phyloP scores from a whole-genome alignment of 192 early-diverging fungal genomes.

The Lunasporangiospora selenospora region DNA sequence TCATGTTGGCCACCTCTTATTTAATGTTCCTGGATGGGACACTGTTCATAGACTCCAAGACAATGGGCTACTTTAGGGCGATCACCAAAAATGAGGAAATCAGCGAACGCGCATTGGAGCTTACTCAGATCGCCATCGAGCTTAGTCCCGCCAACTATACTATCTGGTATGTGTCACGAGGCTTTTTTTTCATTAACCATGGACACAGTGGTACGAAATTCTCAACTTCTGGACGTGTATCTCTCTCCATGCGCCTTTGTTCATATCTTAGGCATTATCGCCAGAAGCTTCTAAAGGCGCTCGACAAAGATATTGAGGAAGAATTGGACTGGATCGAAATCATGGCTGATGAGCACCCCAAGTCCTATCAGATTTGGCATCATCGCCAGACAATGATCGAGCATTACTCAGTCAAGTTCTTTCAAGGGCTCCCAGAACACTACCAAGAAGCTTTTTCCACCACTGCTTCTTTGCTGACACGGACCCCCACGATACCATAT shows the following conservation, averaged over 20 bases:
- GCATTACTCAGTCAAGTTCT: conserved; percentile 2
- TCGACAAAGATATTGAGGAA: conserved; percentile 64
- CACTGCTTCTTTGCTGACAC: neutral
- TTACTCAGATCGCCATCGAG: conserved; percentile 83
- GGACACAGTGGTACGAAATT: neutral
- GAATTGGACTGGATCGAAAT: conserved; percentile 84
- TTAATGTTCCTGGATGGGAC: neutral
- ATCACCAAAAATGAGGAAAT: conserved; percentile 73
- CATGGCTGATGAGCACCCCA: conserved; percentile 78
- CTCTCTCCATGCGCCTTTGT: neutral
- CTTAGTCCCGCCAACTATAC: conserved; percentile 95
- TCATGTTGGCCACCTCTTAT: neutral
- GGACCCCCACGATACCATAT: conserved; percentile 16
- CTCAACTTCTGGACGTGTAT: neutral
- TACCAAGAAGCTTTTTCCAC: conserved; percentile 19
- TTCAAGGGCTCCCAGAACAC: conserved; percentile 27
- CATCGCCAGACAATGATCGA: conserved; percentile 81
- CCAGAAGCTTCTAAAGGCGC: conserved; percentile 74
- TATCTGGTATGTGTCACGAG: conserved; percentile 70
- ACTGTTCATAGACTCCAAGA: conserved; percentile 67
- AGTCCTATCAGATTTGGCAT: conserved; percentile 98
- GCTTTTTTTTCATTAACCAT: neutral
- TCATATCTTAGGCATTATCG: conserved; percentile 77
- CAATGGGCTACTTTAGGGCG: conserved; percentile 92
- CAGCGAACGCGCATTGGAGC: conserved; percentile 78